A percentile compares a stretch with the other conserved stretches of the same genome.
These are phyloP conservation scores for Iberis amara DNA, from an alignment of 441 rosid genomes.

Conservation along the genomic window DNA sequence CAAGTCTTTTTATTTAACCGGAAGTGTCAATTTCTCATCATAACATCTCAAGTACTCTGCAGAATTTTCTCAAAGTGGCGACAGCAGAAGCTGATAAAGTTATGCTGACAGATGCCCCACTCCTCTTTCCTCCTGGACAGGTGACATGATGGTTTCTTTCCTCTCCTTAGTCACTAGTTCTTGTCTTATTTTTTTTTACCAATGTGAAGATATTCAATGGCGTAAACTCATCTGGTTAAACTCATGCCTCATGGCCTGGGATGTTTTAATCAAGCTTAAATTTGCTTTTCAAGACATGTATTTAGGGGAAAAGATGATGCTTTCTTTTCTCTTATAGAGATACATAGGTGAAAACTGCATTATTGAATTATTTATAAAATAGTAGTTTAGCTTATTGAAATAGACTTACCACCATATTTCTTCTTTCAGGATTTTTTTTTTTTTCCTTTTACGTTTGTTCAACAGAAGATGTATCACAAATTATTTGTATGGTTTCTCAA, in stretches of 20 bases:
- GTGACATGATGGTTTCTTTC: conserved; percentile 32
- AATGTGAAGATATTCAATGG: neutral
- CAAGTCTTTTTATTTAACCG: neutral
- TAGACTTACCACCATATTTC: conserved; percentile 1
- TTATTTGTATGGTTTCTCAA: conserved; percentile 17
- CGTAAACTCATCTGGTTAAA: neutral
- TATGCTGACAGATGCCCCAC: conserved; percentile 89
- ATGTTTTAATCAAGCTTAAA: neutral
- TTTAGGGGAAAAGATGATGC: neutral
- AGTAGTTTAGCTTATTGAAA: conserved; percentile 1
- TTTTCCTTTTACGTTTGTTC: too few species aligned
- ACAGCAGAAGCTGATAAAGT: conserved; percentile 65
- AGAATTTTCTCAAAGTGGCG: conserved; percentile 69
- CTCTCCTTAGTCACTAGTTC: neutral
- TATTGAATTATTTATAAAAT: neutral
- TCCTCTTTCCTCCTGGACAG: conserved; percentile 88
- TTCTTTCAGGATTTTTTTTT: conserved; percentile 3
- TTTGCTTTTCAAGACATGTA: neutral
- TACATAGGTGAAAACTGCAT: neutral
- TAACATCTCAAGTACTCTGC: conserved; percentile 26
- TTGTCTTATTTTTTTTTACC: conserved; percentile 1
- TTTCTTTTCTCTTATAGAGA: neutral
- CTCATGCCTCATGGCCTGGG: conserved; percentile 2
- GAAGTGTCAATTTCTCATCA: neutral
- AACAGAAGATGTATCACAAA: neutral